Base-by-base conservation (phyloP, 768 basidiomycete genomes). In the Coprinopsis sp. region DNA sequence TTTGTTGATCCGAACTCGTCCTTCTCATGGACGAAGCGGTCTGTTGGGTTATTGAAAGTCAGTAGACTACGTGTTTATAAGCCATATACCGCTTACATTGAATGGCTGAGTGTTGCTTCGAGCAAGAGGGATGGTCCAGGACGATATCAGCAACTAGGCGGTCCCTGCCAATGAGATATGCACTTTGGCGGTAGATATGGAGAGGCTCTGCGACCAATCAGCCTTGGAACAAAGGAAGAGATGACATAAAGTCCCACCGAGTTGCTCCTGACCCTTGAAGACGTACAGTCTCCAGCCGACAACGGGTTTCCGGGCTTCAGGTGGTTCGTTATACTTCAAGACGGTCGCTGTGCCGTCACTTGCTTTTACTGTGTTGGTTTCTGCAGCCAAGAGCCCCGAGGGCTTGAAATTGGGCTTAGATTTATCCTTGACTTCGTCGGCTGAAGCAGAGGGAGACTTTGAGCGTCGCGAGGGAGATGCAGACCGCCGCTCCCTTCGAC, bases 291-390 rank as follows among this genome's bases (percentile, higher is more conserved):
- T 75, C 96, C 96, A 98, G 14, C 89, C 87, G 27, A 87, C 65
- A 4, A 74, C 67, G 8, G 96, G 95, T 60, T 94, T 97, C 54
- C 96, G 73, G 23, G 95, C 96, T 72, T 99, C 96, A 5, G 96
- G 93, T 13, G 96, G 96, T 64, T 99, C 96, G 52, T 98, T 94
- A 64, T 99, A 99, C 65, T 98, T 99, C 52, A 99, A 72, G 34
- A 96, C 80, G 5, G 87, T 84, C 55, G 72, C 82, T 41, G 79
- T 79, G n/a, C 88, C 91, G 59, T 90, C 83, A 6, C 71, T 68
- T 25, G 80, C 74, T 53, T 79, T 77, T 33, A 94, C 84, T 1
- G 90, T 92, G 60, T 99, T 98, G 2, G 96, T 98, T 59, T 90
- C 96, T 3, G 95, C 95, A 1, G 95, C 96, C 29, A 99, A 78